Evolutionary conservation across 768 basidiomycete genomes (phyloP), one percentile per base, ranked within the genome.

Genomic region (Pleurotus platypus): DNA sequence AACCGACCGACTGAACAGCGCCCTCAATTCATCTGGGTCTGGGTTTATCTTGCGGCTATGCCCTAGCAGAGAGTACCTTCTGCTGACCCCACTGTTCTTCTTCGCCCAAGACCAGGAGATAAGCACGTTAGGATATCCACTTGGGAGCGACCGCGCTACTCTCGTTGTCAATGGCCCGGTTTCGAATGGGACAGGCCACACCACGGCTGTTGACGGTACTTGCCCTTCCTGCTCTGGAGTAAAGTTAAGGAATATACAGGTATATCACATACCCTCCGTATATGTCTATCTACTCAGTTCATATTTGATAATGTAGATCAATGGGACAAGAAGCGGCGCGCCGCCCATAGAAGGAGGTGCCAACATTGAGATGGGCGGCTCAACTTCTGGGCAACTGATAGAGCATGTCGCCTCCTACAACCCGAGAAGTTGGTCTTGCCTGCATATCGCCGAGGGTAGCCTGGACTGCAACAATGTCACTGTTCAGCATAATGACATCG

Each of bases 361-460:
- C 20, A 92, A 91, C 63, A 90, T 94, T 55, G 91, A 93, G 70
- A 86, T 94, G 78, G 92, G 92, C 4, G 92, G 91, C 8, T 63
- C 76, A 16, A 93, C 88, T 60, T 72, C 81, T 2, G 74, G 79
- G 63, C 92, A 94, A 67, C 62, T 92, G 39, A 75, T 94, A 55
- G 89, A 93, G 73, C 84, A 82, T 59, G 90, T 93, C 9, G 82
- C 77, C 60, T 86, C 88, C 5, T 89, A 73, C 64, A 84, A 94
- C 68, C 89, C 90, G 2, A 79, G 91, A 50, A 74, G 88, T 58
- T 93, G 92, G 92, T 83, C 89, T 6, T 92, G 91, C 67, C 75
- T 94, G 39, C 93, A 94, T 63, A 66, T 94, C 30, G 74, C 78
- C 0, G 86, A 93, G 67, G 92, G 92, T 3, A 68, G 77, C 35